Evolutionary conservation across 202 grass and related monocot species (phyloP).

Genomic region (Panicum virgatum): DNA sequence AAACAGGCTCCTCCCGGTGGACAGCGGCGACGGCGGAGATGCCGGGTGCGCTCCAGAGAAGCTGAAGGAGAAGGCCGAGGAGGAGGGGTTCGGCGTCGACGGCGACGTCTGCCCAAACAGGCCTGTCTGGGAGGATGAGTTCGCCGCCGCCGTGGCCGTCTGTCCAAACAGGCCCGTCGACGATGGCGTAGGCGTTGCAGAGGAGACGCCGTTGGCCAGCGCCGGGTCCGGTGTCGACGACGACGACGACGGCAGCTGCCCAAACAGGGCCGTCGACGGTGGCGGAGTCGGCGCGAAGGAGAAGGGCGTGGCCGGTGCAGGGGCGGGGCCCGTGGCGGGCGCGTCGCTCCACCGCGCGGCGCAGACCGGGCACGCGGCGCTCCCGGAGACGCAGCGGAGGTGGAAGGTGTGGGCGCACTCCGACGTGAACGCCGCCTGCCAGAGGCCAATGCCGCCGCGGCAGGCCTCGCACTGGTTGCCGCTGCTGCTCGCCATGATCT

Average conservation of each 20-base stretch:
- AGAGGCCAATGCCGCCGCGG: background rate
- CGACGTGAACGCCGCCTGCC: slow-evolving; percentile 11
- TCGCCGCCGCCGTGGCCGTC: too few relatives aligned
- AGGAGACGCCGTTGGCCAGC: background rate
- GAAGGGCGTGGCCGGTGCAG: background rate
- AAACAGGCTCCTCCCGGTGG: background rate
- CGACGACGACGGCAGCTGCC: too few relatives aligned
- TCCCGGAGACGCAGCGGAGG: slow-evolving; percentile 16
- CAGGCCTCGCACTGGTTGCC: background rate
- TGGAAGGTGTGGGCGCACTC: slow-evolving; percentile 23
- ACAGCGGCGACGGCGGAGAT: too few relatives aligned
- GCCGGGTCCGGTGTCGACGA: background rate
- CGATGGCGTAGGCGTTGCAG: background rate
- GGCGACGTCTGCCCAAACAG: background rate
- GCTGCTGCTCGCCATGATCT: background rate
- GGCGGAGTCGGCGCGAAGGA: background rate
- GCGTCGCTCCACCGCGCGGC: background rate
- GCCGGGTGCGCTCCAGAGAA: background rate
- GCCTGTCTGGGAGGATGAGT: background rate
- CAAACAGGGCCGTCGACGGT: background rate
- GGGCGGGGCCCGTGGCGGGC: background rate
- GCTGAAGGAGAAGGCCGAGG: too few relatives aligned
- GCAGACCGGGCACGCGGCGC: slow-evolving; percentile 6
- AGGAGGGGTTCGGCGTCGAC: background rate
- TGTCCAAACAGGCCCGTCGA: background rate